Evolutionary conservation across 352 stramenopile genomes (phyloP), one percentile per base, ranked within the genome.

Genomic region (Globisporangium okanoganense): DNA sequence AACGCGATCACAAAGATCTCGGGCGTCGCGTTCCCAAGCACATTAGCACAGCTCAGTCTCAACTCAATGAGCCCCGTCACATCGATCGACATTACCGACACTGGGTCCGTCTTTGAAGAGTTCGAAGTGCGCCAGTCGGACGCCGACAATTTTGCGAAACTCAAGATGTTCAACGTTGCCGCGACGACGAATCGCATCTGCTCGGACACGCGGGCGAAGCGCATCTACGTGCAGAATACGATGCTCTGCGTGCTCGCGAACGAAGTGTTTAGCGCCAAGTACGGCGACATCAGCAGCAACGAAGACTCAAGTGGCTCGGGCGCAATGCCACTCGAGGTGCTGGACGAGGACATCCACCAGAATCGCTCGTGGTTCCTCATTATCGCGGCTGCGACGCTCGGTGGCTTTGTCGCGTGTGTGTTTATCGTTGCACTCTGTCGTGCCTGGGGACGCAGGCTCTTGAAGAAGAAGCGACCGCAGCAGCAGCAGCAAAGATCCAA

Each of bases 221-320:
- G 53, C 22, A 60, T 56, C 13, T 76, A 73, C 31, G 70, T 82
- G 25, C 45, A 72, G 22, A 53, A 79, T 36, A 80, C 74, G n/a
- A 56, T 82, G 67, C 57, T 82, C 1, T 82, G 72, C 44, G 72
- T 80, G 24, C 51, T 82, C 25, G 14, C 70, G n/a, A 70, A 82
- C 51, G 62, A 70, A 14, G 49, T 56, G 1, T 82, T 82, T 29
- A 57, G 66, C 8, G 29, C 9, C 48, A 82, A 82, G 41, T 80
- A 80, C 20, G 66, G 64, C 2, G 40, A 55, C 22, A 49, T 60
- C n/a, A 47, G 38, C 5, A 38, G 38, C 5, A 38, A 25, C 4
- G 55, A 62, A 24, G 62, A 57, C 5, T 61, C 55, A 27, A 53
- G 58, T n/a, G 51, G 40, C 14, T 31, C 41, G 22, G 22, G 29